Conservation (phyloP, 345 rosid species). For the Schrenkiella parvula region DNA sequence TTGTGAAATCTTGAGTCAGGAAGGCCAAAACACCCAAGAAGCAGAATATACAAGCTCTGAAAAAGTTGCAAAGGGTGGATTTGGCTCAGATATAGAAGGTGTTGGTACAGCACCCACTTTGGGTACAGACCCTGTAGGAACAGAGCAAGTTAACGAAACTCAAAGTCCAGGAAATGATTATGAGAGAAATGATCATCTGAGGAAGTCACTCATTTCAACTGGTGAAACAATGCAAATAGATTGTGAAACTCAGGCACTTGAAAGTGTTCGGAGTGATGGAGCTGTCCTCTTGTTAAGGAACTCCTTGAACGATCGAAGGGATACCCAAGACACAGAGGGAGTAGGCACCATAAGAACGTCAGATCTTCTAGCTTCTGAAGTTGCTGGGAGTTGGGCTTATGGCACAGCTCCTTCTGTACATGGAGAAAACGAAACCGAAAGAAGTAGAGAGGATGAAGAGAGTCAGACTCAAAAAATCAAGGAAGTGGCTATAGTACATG, state of each 20-base stretch:
- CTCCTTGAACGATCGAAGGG: conserved; percentile 37
- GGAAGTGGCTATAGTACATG: conserved; percentile 33
- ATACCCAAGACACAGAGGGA: conserved; percentile 55
- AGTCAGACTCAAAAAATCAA: conserved; percentile 33
- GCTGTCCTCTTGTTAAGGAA: conserved; percentile 25
- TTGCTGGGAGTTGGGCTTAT: conserved; percentile 81
- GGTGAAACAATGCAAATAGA: conserved; percentile 89
- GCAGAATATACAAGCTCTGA: conserved; percentile 58
- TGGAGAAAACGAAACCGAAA: conserved; percentile 66
- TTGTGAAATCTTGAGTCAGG: conserved; percentile 69
- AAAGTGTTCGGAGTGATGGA: conserved; percentile 40
- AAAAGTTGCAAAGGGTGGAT: conserved; percentile 50
- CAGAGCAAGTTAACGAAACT: conserved; percentile 77
- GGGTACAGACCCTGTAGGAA: conserved; percentile 60
- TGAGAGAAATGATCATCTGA: conserved; percentile 38
- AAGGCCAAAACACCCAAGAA: conserved; percentile 75
- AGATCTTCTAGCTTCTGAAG: conserved; percentile 88
- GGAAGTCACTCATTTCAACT: conserved; percentile 36
- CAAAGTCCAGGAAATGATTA: conserved; percentile 55
- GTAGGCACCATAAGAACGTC: conserved; percentile 62
- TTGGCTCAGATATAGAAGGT: conserved; percentile 81
- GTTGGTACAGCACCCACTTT: conserved; percentile 48
- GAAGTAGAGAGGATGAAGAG: conserved; percentile 43
- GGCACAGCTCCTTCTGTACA: conserved; percentile 81
- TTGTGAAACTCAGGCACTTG: conserved; percentile 50